These are phyloP conservation scores for Apostasia shenzhenica DNA, from an alignment of 106 monocot species.

Conservation along the genomic window DNA sequence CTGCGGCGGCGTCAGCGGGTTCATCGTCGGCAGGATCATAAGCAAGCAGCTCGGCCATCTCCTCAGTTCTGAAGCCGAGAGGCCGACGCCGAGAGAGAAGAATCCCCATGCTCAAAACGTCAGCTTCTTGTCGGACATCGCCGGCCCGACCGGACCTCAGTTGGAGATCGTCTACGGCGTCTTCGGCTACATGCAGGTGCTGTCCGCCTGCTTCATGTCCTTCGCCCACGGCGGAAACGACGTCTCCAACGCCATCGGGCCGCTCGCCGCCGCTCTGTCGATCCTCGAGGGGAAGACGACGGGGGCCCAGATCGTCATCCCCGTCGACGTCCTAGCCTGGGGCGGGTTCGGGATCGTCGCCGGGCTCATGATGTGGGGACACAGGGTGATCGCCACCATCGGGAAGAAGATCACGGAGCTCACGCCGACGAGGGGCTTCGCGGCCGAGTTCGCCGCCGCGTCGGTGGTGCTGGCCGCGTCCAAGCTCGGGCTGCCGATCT, in stretches of 20 bases:
- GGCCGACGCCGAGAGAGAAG: constrained; percentile 10
- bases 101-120: constrained; percentile 19
- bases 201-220: constrained; percentile 99
- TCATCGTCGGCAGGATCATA: constrained; percentile 59
- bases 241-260: constrained; percentile 96
- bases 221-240: constrained; percentile 97
- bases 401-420: constrained; percentile 96
- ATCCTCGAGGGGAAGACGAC: constrained; percentile 62
- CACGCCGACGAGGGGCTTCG: constrained; percentile 93
- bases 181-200: constrained; percentile 95
- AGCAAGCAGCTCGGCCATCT: constrained; percentile 77
- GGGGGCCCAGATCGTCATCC: constrained; percentile 69
- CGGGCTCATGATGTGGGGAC: constrained; percentile 96
- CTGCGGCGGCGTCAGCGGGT: constrained; percentile 57
- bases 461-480: constrained; percentile 90
- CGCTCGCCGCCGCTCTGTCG: constrained; percentile 79
- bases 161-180: constrained; percentile 92
- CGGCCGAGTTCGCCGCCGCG: constrained; percentile 95
- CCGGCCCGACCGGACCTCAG: constrained; percentile 89
- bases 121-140: constrained; percentile 64
- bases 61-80: constrained; percentile 62
- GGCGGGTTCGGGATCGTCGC: constrained; percentile 98
- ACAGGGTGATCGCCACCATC: constrained; percentile 93
- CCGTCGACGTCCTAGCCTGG: constrained; percentile 90
- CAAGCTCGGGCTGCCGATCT: constrained; percentile 92